Evolutionary conservation across 2,329 filamentous ascomycete genomes (phyloP).

Genomic region (Incumbomyces lentus): DNA sequence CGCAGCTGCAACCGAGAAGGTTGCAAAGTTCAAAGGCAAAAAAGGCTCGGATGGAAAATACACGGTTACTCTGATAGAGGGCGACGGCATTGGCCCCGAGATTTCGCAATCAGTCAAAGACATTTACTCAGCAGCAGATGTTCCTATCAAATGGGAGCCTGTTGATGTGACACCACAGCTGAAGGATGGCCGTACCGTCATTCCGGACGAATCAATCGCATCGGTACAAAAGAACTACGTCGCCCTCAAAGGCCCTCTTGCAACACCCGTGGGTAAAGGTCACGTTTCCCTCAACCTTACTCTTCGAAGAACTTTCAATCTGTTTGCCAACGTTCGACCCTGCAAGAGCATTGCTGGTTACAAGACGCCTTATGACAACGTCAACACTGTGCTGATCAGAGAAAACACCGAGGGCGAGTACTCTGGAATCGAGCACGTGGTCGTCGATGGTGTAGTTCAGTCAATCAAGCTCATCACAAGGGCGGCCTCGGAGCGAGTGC

Average conservation of each 20-base stretch:
- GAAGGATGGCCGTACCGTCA: slow-evolving; percentile 91
- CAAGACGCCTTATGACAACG: slow-evolving; percentile 96
- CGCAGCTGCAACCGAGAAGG: slow-evolving; percentile 47
- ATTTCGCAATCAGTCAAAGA: slow-evolving; percentile 97
- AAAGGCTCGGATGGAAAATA: slow-evolving; percentile 89
- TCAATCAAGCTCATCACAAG: slow-evolving; percentile 97
- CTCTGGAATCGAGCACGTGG: slow-evolving; percentile 96
- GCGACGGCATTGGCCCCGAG: slow-evolving; percentile 96
- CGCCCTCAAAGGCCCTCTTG: slow-evolving; percentile 93
- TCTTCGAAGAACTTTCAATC: slow-evolving; percentile 97
- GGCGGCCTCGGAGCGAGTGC: slow-evolving; percentile 86
- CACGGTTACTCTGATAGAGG: slow-evolving; percentile 94
- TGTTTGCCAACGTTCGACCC: slow-evolving; percentile 97
- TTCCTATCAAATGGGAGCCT: slow-evolving; percentile 94
- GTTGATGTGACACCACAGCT: slow-evolving; percentile 90
- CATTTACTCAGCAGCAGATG: slow-evolving; percentile 92
- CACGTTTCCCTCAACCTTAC: slow-evolving; percentile 98
- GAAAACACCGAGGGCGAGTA: slow-evolving; percentile 99
- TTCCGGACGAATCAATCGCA: slow-evolving; percentile 82
- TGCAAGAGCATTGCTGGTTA: slow-evolving; percentile 94
- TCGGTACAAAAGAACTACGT: slow-evolving; percentile 95
- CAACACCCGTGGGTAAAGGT: slow-evolving; percentile 94
- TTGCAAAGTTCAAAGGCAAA: slow-evolving; percentile 86
- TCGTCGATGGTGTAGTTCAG: slow-evolving; percentile 95
- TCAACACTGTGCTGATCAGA: slow-evolving; percentile 94